A percentile compares a stretch with the other conserved stretches of the same genome.
phyloP scores from a whole-genome alignment of 75 land plant genomes.

The Ceratopteris richardii region DNA sequence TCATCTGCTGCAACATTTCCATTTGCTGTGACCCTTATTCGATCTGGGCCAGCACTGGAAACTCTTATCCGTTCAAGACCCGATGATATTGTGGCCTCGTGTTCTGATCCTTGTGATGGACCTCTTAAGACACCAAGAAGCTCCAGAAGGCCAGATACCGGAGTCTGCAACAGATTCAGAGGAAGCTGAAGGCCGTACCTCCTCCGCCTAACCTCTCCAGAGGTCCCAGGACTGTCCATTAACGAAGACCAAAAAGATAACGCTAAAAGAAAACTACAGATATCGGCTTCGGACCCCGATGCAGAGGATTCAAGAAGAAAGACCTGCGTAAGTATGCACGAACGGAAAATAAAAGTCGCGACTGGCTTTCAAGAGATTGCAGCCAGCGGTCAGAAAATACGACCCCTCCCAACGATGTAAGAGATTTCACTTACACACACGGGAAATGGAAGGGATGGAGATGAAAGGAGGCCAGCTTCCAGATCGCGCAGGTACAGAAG shows the following conservation, averaged over 20 bases:
- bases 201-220: background rate
- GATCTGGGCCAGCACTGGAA: background rate
- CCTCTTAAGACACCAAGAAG: conserved; percentile 1
- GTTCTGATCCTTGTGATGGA: background rate
- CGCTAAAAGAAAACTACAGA: background rate
- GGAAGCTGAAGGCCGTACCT: background rate
- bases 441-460: too few relatives aligned
- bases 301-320: too few relatives aligned
- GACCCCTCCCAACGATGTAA: too few relatives aligned
- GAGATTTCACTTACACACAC: too few relatives aligned
- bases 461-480: too few relatives aligned
- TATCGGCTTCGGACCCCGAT: too few relatives aligned
- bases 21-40: background rate
- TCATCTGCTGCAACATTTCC: conserved; percentile 16
- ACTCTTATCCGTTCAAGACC: background rate
- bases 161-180: background rate
- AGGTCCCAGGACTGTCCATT: conserved; percentile 1
- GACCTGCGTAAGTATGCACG: too few relatives aligned
- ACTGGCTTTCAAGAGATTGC: too few relatives aligned
- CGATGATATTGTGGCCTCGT: background rate
- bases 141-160: background rate
- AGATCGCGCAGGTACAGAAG: too few relatives aligned
- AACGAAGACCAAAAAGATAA: too few relatives aligned
- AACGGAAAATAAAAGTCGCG: too few relatives aligned
- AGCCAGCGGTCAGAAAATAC: too few relatives aligned